A percentile compares a stretch with the other conserved stretches of the same genome.
Evolutionary conservation across 768 basidiomycete genomes (phyloP).

Genomic region (Suillus weaverae): DNA sequence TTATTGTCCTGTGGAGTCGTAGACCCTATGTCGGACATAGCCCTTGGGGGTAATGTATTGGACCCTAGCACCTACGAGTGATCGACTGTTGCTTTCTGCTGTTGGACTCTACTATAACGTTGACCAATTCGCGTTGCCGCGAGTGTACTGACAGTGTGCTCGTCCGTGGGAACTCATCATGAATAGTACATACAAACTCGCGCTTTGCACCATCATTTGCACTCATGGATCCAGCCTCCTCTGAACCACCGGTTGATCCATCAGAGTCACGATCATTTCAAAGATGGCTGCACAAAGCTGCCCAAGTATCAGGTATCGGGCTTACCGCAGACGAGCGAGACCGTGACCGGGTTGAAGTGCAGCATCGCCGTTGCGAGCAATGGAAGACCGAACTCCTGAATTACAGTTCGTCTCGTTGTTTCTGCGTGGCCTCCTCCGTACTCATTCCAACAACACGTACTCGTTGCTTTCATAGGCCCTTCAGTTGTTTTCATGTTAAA

Average conservation of each 20-base stretch:
- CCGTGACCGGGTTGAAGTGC: conserved; percentile 35
- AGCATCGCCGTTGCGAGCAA: conserved; percentile 59
- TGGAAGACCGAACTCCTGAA: conserved; percentile 68
- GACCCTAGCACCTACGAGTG: not conserved
- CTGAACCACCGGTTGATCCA: conserved; percentile 22
- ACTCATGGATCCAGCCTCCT: conserved; percentile 35
- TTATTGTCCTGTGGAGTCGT: too few species aligned
- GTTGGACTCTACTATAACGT: not conserved
- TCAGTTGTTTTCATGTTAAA: conserved; percentile 88
- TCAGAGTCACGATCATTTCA: conserved; percentile 39
- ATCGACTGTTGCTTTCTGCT: not conserved
- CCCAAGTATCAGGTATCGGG: conserved; percentile 52
- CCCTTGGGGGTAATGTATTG: not conserved
- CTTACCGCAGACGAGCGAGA: conserved; percentile 44
- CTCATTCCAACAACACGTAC: conserved; percentile 1
- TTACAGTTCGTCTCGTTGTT: conserved; percentile 52
- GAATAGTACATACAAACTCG: not conserved
- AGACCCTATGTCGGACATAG: too few species aligned
- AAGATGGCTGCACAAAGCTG: conserved; percentile 51
- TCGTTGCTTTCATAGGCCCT: conserved; percentile 58
- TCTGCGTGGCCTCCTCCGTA: conserved; percentile 13
- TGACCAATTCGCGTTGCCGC: not conserved
- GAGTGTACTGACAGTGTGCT: not conserved
- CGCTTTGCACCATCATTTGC: conserved; percentile 10
- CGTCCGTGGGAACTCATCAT: not conserved